A percentile compares a stretch with the other conserved stretches of the same genome.
phyloP scores from a whole-genome alignment of 2,329 filamentous ascomycete genomes.

The Plenodomus tracheiphilus region DNA sequence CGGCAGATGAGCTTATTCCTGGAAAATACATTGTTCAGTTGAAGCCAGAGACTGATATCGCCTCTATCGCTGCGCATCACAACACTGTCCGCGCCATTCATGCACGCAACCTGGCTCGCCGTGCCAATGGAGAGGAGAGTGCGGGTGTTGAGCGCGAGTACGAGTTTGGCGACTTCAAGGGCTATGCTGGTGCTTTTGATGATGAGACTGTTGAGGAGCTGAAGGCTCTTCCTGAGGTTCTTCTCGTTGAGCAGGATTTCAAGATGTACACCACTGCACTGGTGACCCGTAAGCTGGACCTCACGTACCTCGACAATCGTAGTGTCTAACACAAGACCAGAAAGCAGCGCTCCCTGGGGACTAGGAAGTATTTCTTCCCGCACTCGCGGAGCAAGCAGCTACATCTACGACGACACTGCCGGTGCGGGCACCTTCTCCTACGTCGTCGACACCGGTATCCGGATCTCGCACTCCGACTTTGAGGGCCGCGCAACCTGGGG shows the following conservation, averaged over 20 bases:
- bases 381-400: constrained; percentile 17
- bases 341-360: constrained; percentile 31
- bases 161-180: constrained; percentile 34
- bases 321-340: constrained; percentile 9
- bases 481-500: constrained; percentile 34
- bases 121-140: constrained; percentile 12
- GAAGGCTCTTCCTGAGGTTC: constrained; percentile 31
- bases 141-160: constrained; percentile 35
- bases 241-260: constrained; percentile 31
- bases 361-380: constrained; percentile 36
- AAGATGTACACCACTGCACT: constrained; percentile 28
- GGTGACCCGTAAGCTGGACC: constrained; percentile 19
- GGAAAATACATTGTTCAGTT: constrained; percentile 51
- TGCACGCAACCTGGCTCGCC: constrained; percentile 29
- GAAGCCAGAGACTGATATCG: constrained; percentile 38
- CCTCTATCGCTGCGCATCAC: constrained; percentile 29
- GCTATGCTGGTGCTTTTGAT: constrained; percentile 38
- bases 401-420: constrained; percentile 31
- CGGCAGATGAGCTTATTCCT: constrained; percentile 27
- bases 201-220: constrained; percentile 34
- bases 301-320: not conserved
- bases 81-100: constrained; percentile 34
- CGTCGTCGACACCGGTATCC: constrained; percentile 68
- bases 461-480: constrained; percentile 52
- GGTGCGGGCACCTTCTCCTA: constrained; percentile 48